Evolutionary conservation across 768 basidiomycete species (phyloP).

Genomic region (Astraeus odoratus): DNA sequence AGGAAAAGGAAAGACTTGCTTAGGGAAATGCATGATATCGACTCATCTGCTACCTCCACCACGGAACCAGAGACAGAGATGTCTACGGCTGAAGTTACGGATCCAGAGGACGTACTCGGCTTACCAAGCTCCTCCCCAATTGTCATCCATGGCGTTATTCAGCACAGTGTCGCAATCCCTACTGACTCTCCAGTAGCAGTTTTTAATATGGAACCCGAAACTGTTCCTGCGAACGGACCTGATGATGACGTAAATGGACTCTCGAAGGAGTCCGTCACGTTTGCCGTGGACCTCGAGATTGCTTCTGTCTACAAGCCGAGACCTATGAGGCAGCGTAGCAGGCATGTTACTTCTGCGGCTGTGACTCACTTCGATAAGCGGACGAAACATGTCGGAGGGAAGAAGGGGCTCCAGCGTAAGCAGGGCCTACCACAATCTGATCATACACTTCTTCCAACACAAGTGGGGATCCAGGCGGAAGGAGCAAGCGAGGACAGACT

Average conservation of each 20-base stretch:
- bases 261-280: conserved; percentile 9
- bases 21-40: conserved; percentile 13
- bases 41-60: conserved; percentile 27
- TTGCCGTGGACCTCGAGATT: conserved; percentile 58
- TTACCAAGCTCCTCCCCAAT: conserved; percentile 9
- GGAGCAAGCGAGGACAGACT: neutral
- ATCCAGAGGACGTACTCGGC: conserved; percentile 29
- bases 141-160: neutral
- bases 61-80: conserved; percentile 36
- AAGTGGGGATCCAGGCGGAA: neutral
- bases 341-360: conserved; percentile 26
- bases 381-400: conserved; percentile 10
- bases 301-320: conserved; percentile 68
- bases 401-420: conserved; percentile 27
- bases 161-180: neutral
- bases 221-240: conserved; percentile 28
- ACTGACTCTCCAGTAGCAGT: conserved; percentile 22
- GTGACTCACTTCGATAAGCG: conserved; percentile 6
- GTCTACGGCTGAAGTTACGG: conserved; percentile 31
- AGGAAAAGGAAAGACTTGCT: conserved; percentile 27
- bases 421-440: conserved; percentile 15
- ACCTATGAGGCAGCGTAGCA: conserved; percentile 42
- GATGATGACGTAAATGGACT: conserved; percentile 18
- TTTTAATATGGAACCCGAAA: conserved; percentile 45
- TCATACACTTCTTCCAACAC: neutral